phyloP scores from a whole-genome alignment of 148 eudicot genomes.

The Rhododendron simsii region DNA sequence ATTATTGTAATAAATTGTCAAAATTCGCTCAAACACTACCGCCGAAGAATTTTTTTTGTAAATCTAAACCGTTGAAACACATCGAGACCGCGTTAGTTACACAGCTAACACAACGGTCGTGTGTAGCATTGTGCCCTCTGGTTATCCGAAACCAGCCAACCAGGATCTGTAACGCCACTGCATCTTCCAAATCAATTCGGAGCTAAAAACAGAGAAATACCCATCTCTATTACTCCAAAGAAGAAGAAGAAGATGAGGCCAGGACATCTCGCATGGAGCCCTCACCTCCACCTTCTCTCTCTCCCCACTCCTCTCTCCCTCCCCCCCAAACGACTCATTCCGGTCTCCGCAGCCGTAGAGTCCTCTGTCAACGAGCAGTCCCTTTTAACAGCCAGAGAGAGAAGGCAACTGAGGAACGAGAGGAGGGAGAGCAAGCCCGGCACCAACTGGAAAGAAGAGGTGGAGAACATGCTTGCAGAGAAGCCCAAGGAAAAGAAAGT shows the following conservation, averaged over 20 bases:
- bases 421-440: slow-evolving; percentile 60
- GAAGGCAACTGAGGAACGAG: slow-evolving; percentile 68
- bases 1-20: no score
- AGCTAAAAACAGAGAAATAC: not conserved
- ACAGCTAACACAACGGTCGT: no score
- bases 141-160: not conserved
- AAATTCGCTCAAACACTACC: no score
- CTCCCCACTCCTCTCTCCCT: slow-evolving; percentile 7
- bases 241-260: slow-evolving; percentile 32
- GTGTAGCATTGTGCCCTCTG: no score
- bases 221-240: not conserved
- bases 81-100: no score
- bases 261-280: slow-evolving; percentile 48
- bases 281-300: slow-evolving; percentile 7
- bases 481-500: slow-evolving; percentile 62
- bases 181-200: not conserved
- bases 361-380: slow-evolving; percentile 20
- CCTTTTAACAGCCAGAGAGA: slow-evolving; percentile 54
- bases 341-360: slow-evolving; percentile 20
- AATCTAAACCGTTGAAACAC: no score
- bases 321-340: not conserved
- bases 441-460: slow-evolving; percentile 70
- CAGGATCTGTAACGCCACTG: not conserved
- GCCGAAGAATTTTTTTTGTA: no score
- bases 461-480: slow-evolving; percentile 60